These are phyloP conservation scores for Chenopodium berlandieri DNA, from an alignment of 148 eudicot species.

Conservation along the genomic window DNA sequence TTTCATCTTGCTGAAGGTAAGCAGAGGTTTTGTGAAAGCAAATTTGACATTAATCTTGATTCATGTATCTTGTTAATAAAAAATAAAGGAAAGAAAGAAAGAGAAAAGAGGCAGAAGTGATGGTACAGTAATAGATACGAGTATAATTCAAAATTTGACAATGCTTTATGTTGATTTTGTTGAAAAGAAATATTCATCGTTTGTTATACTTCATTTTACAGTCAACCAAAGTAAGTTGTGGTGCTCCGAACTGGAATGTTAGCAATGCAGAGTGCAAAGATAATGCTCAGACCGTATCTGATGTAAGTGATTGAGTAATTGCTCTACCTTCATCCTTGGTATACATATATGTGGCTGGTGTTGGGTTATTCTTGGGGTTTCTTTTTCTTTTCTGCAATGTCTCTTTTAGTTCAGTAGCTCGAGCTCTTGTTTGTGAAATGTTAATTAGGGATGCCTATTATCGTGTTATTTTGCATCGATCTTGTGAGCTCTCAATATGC, in stretches of 20 bases:
- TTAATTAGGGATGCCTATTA: too few relatives aligned
- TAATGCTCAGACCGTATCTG: background rate
- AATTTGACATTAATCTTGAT: background rate
- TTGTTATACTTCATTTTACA: background rate
- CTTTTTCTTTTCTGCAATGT: background rate
- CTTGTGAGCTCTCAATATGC: too few relatives aligned
- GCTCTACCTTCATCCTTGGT: background rate
- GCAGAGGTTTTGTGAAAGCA: background rate
- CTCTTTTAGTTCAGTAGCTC: too few relatives aligned
- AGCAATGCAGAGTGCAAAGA: constrained; percentile 2
- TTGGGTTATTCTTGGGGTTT: background rate
- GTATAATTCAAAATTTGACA: background rate
- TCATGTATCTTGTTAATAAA: background rate
- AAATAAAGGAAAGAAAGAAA: too few relatives aligned
- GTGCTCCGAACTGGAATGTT: constrained; percentile 5
- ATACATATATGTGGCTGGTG: background rate
- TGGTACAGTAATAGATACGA: too few relatives aligned
- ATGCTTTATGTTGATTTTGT: background rate
- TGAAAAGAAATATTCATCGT: background rate
- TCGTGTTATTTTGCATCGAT: too few relatives aligned
- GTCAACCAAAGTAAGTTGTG: background rate
- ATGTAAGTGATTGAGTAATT: constrained; percentile 4
- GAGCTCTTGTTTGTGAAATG: too few relatives aligned
- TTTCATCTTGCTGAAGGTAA: background rate
- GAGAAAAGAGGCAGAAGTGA: too few relatives aligned